Evolutionary conservation across 2,329 filamentous ascomycete species (phyloP).

Genomic region (Stagonosporopsis rhizophila): DNA sequence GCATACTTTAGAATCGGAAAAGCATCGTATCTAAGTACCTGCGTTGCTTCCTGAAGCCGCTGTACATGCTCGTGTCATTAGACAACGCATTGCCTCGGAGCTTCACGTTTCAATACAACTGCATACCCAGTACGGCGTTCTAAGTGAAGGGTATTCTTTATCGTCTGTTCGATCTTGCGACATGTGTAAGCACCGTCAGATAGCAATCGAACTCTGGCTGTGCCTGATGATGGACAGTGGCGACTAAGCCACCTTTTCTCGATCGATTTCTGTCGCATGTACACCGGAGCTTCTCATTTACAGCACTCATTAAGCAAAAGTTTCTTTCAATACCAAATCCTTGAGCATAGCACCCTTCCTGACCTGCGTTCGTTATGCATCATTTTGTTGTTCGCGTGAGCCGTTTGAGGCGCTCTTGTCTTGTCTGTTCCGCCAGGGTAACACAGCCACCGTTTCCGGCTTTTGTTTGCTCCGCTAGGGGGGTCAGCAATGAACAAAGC

Average conservation of each 20-base stretch:
- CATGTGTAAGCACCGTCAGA: neutral
- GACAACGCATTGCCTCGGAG: constrained; percentile 4
- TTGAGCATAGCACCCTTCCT: neutral
- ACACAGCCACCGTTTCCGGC: constrained; percentile 10
- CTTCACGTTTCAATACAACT: constrained; percentile 15
- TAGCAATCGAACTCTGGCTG: neutral
- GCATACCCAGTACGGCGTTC: constrained; percentile 31
- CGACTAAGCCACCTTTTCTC: neutral
- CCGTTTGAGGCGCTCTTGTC: constrained; percentile 3
- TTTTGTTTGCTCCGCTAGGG: constrained; percentile 8
- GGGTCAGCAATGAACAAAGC: constrained; percentile 25
- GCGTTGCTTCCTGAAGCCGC: constrained; percentile 4
- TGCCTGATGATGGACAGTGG: constrained; percentile 4
- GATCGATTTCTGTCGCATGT: neutral
- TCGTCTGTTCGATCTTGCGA: neutral
- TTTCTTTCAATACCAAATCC: neutral
- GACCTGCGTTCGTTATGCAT: neutral
- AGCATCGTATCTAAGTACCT: constrained; percentile 68
- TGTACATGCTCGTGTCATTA: neutral
- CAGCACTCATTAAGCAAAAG: constrained; percentile 20
- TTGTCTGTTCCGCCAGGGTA: constrained; percentile 8
- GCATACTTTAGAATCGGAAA: constrained; percentile 70
- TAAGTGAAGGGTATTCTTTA: constrained; percentile 11
- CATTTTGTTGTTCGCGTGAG: neutral
- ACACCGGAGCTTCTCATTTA: constrained; percentile 4